These are phyloP conservation scores for Morella rubra DNA, from an alignment of 306 rosid genomes.

Conservation along the genomic window DNA sequence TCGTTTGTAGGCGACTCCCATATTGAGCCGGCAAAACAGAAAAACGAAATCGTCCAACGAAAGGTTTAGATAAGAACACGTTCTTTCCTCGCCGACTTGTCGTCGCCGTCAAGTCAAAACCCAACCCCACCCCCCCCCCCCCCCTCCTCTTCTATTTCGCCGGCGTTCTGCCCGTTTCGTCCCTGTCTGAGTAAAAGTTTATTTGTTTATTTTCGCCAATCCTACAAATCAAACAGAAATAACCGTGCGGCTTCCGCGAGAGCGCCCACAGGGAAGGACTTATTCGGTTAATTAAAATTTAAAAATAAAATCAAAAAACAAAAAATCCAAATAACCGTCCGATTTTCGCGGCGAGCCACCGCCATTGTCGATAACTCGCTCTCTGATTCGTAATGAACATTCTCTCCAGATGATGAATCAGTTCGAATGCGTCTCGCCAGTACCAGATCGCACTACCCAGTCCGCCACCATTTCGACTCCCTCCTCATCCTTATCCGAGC, in stretches of 20 bases:
- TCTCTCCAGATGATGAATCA: background rate
- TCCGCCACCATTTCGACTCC: background rate
- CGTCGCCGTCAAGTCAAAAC: background rate
- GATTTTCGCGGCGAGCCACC: conserved; percentile 26
- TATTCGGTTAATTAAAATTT: background rate
- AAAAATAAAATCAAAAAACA: background rate
- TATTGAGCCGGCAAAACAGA: too few species aligned
- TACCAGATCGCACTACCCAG: background rate
- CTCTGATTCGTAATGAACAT: background rate
- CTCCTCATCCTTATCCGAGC: background rate
- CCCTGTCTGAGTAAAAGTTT: background rate
- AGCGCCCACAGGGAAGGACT: too few species aligned
- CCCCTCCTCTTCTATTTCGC: background rate
- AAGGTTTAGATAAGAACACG: too few species aligned
- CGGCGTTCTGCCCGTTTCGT: background rate
- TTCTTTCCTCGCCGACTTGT: background rate
- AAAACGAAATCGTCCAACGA: too few species aligned
- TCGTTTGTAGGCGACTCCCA: too few species aligned
- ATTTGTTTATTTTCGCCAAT: too few species aligned
- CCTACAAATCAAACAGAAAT: background rate
- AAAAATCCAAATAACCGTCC: background rate
- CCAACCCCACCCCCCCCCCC: too few species aligned
- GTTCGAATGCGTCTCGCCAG: background rate
- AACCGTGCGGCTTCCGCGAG: background rate
- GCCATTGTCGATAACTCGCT: background rate